Percentiles rank a stretch among this genome's conserved stretches.
Conservation (phyloP, 257 asterid genomes). For the Solanum virginianum region DNA sequence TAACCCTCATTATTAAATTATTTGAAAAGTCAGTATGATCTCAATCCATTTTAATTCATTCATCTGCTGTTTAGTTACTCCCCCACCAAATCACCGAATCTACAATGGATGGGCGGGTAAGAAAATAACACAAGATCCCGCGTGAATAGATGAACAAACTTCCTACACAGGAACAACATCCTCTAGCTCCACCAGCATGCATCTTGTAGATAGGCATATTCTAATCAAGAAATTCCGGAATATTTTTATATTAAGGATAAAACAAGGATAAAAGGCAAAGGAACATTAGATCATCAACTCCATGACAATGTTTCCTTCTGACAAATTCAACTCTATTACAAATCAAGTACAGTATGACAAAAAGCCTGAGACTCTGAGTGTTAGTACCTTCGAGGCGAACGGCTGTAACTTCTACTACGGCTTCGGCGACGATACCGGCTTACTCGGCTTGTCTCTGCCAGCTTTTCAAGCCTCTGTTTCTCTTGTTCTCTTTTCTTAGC, state of each 20-base stretch:
- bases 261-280: background rate
- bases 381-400: slow-evolving; percentile 75
- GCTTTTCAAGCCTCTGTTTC: slow-evolving; percentile 80
- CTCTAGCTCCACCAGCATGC: background rate
- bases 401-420: slow-evolving; percentile 82
- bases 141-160: background rate
- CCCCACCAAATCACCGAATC: background rate
- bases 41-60: background rate
- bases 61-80: background rate
- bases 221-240: background rate
- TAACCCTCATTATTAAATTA: background rate
- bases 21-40: background rate
- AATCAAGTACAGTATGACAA: background rate
- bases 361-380: background rate
- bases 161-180: background rate
- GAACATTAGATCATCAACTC: background rate
- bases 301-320: background rate
- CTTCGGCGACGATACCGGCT: slow-evolving; percentile 55
- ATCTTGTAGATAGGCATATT: background rate
- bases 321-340: background rate
- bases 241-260: background rate
- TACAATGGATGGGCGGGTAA: background rate
- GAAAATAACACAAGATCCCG: background rate
- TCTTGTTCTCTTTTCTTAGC: slow-evolving; percentile 97
- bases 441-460: slow-evolving; percentile 60